Evolutionary conservation across 2,329 filamentous ascomycete genomes (phyloP), one percentile per base, ranked within the genome.

Genomic region (Pseudogymnoascus sp.): DNA sequence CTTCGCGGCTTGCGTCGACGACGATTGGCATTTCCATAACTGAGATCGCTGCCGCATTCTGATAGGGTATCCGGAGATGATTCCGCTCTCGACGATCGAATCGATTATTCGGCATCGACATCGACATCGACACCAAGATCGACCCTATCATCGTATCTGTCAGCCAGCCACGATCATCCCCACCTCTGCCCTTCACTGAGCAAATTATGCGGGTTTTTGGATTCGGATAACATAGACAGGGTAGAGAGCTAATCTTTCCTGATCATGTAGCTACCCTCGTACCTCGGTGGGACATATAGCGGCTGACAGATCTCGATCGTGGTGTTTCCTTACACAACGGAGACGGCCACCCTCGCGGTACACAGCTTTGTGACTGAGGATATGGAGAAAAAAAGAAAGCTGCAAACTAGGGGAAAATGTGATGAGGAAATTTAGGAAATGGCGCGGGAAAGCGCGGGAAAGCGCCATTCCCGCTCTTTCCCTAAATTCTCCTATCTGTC

Each of bases 291-390:
- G 26, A 53, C 46, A 53, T 53, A 53, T 15, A 53, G 46, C 23
- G 46, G 46, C 46, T 31, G 26, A 53, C 46, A 53, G 46, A 53
- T 29, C 26, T 53, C 46, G 46, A 53, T 53, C 46, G 46, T 50
- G 13, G 44, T 53, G 26, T 53, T 13, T 53, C 46, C 46, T 53
- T 53, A 31, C 46, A 53, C 46, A 53, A 19, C 46, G 9, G n/a
- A 53, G 19, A 7, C 7, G 26, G 46, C 46, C 46, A 50, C 3
- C 26, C 26, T 53, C 26, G 15, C 4, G 46, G 26, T 31, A 53
- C 46, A 53, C 26, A 53, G 26, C 46, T 9, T 17, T 53, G 46
- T 53, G n/a, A 31, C n/a, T 53, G 26, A 31, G 26, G 11, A 53
- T 19, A 31, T 7, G 2, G 26, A 17, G 46, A 31, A 4, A 2